Base-by-base conservation (phyloP, 2,329 filamentous ascomycete genomes). In the Acarospora socialis region DNA sequence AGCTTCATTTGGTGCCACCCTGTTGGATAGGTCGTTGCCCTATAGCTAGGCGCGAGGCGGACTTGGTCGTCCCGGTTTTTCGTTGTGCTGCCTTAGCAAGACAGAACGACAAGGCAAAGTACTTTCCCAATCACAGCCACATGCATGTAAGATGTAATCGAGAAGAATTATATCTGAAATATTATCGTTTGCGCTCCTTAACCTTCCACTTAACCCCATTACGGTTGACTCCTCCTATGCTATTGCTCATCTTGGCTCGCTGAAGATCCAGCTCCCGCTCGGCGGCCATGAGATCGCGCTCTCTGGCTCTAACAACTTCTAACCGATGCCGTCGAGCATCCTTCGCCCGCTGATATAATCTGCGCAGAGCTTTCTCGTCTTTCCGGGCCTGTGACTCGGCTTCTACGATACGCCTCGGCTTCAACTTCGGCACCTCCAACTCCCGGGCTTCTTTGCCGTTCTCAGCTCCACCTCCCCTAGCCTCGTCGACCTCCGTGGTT, bases 131-230 rank as follows among this genome's bases (percentile, higher is more conserved):
- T n/a, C n/a, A n/a, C n/a, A n/a, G n/a, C n/a, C n/a, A n/a, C n/a
- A n/a, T n/a, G n/a, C n/a, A n/a, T n/a, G n/a, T n/a, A n/a, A n/a
- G n/a, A n/a, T n/a, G n/a, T n/a, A n/a, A n/a, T n/a, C n/a, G n/a
- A n/a, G n/a, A n/a, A n/a, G n/a, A n/a, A n/a, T n/a, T n/a, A n/a
- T n/a, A n/a, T n/a, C n/a, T n/a, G n/a, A n/a, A n/a, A n/a, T n/a
- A n/a, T n/a, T n/a, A n/a, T n/a, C n/a, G n/a, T n/a, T 74, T 76
- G 42, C 73, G 57, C 55, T 73, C 69, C 34, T 70, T 57, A 26
- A 70, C 57, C 57, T 75, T 77, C 61, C 71, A 77, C 45, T 72
- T 75, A 44, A 71, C 56, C 6, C 73, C 73, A 35, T 68, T 59
- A 52, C 75, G 75, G 52, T 75, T 77, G 33, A 67, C 60, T 1